A percentile compares a stretch with the other conserved stretches of the same genome.
Evolutionary conservation across 495 filamentous ascomycete genomes (phyloP).

Genomic region (Aspergillus nanangensis): DNA sequence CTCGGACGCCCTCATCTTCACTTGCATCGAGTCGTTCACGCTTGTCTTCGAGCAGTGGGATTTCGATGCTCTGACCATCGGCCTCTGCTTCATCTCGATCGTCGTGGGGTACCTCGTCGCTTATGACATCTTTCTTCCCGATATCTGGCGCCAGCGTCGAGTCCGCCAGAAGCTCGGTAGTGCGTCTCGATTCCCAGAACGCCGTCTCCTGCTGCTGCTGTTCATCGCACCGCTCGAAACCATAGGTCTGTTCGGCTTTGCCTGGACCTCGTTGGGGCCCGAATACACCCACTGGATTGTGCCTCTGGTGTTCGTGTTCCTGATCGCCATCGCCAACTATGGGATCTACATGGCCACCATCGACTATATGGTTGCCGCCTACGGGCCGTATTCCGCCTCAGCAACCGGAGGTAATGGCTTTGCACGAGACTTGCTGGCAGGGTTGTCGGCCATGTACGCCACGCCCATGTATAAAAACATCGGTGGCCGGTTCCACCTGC

Average conservation of each 20-base stretch:
- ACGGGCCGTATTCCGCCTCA: conserved; percentile 73
- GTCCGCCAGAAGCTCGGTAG: conserved; percentile 42
- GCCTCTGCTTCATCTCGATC: conserved; percentile 61
- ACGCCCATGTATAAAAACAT: conserved; percentile 38
- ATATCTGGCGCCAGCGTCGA: conserved; percentile 50
- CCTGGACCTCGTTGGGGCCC: conserved; percentile 60
- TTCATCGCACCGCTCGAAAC: conserved; percentile 61
- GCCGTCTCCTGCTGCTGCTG: conserved; percentile 52
- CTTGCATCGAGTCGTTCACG: conserved; percentile 64
- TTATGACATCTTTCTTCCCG: conserved; percentile 60
- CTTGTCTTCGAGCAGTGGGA: conserved; percentile 63
- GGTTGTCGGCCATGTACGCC: conserved; percentile 43
- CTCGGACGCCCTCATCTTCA: conserved; percentile 78
- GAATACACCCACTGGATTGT: conserved; percentile 58
- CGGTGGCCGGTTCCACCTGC: conserved; percentile 24
- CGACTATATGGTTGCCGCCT: conserved; percentile 81
- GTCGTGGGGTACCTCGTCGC: conserved; percentile 62
- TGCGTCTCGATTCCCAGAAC: conserved; percentile 51
- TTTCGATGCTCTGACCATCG: conserved; percentile 51
- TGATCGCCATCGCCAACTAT: conserved; percentile 69
- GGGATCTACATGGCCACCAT: conserved; percentile 77
- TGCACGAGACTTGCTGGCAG: conserved; percentile 43
- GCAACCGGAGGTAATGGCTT: conserved; percentile 70
- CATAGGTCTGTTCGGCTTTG: conserved; percentile 66
- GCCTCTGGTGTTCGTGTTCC: conserved; percentile 50